These are phyloP conservation scores for Adansonia digitata DNA, from an alignment of 345 rosid species.

Conservation along the genomic window DNA sequence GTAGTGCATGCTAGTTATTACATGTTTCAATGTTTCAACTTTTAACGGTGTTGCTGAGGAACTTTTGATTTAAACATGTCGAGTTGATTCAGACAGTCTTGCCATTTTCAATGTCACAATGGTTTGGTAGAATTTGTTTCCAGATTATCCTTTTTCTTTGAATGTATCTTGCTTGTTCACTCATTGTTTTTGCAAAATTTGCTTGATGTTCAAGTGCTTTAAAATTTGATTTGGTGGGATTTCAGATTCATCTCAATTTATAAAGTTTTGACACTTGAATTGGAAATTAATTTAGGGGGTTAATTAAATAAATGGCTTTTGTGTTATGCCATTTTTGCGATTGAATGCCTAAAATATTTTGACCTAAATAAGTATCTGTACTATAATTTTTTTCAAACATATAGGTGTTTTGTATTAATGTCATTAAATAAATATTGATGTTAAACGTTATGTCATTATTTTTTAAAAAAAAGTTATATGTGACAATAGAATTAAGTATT, in stretches of 20 bases:
- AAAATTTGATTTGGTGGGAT: not conserved
- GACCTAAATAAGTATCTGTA: too few relatives aligned
- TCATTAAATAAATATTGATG: too few relatives aligned
- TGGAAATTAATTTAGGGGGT: too few relatives aligned
- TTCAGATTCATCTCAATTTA: not conserved
- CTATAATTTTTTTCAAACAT: too few relatives aligned
- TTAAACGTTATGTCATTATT: too few relatives aligned
- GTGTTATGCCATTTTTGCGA: too few relatives aligned
- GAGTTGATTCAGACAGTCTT: not conserved
- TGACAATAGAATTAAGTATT: too few relatives aligned
- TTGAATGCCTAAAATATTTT: too few relatives aligned
- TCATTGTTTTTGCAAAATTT: not conserved
- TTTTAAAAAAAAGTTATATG: too few relatives aligned
- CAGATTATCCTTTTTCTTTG: not conserved
- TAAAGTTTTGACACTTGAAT: too few relatives aligned
- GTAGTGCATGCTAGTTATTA: not conserved
- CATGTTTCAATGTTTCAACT: not conserved
- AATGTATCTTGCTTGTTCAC: not conserved
- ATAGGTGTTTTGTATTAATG: too few relatives aligned
- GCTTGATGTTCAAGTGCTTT: not conserved
- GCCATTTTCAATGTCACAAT: not conserved
- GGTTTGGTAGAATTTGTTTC: not conserved
- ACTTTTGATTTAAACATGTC: not conserved
- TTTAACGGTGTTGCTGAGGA: not conserved
- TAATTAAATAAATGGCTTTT: too few relatives aligned